These are phyloP conservation scores for Cercophora samala DNA, from an alignment of 495 filamentous ascomycete species.

Conservation along the genomic window DNA sequence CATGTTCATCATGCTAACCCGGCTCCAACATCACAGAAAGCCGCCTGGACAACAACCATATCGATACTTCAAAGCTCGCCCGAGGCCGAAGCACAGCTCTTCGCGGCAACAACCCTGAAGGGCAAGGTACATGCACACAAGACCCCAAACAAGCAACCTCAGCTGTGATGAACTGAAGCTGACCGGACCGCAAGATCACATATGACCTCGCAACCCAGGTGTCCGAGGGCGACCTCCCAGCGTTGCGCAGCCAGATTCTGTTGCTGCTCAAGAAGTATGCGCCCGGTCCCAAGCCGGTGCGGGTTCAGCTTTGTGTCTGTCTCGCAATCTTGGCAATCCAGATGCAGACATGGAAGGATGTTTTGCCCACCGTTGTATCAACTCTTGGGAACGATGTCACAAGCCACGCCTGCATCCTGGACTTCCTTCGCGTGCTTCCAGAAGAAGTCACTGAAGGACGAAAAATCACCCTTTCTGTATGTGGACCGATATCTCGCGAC, in stretches of 20 bases:
- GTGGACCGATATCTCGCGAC: slow-evolving; percentile 60
- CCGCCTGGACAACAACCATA: slow-evolving; percentile 87
- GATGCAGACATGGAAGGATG: slow-evolving; percentile 94
- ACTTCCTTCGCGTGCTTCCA: slow-evolving; percentile 92
- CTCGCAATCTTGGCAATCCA: slow-evolving; percentile 92
- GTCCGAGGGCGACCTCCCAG: slow-evolving; percentile 65
- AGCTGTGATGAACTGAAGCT: slow-evolving; percentile 15
- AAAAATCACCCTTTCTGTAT: slow-evolving; percentile 96
- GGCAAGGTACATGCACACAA: slow-evolving; percentile 71
- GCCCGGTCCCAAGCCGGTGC: slow-evolving; percentile 81
- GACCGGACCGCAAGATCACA: slow-evolving; percentile 42
- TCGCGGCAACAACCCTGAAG: slow-evolving; percentile 94
- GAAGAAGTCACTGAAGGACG: slow-evolving; percentile 99
- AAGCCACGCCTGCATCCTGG: slow-evolving; percentile 78
- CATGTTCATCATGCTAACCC: background rate
- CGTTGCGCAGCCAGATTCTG: slow-evolving; percentile 78
- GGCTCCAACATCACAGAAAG: slow-evolving; percentile 50
- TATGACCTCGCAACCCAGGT: slow-evolving; percentile 63
- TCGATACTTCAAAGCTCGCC: slow-evolving; percentile 74
- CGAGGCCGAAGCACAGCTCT: slow-evolving; percentile 81
- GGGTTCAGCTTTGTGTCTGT: slow-evolving; percentile 93
- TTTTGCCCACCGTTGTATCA: slow-evolving; percentile 73
- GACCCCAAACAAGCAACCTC: slow-evolving; percentile 3
- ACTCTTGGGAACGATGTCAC: slow-evolving; percentile 72
- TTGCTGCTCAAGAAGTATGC: slow-evolving; percentile 73